Evolutionary conservation across 495 filamentous ascomycete genomes (phyloP), one percentile per base, ranked within the genome.

Genomic region (Jackrogersella multiformis): DNA sequence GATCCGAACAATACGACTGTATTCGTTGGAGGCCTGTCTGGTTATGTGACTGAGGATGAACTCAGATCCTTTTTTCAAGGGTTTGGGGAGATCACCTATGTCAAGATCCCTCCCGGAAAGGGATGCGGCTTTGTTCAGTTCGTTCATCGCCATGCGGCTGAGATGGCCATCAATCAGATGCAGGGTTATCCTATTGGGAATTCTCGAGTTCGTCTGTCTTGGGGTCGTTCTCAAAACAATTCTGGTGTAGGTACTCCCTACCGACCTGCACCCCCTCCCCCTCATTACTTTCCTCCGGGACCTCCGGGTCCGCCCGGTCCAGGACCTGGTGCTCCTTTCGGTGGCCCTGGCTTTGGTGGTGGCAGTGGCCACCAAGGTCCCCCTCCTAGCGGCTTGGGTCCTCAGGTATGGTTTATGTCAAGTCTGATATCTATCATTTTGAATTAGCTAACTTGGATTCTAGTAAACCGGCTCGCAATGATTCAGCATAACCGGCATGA

Each of bases 141-240:
- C 72, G 96, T 99, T 53, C 95, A 99, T 79, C 93, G 95, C 64
- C 95, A 99, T 79, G 95, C 95, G 15, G 95, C 95, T 18, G 95
- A 99, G 83, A 99, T 99, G 95, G 95, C 95, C 56, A 99, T 99
- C 85, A 99, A 99, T 83, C 95, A 99, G 81, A 99, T 99, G 95
- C 95, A 99, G 80, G 95, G 95, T 35, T 99, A 99, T 79, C 95
- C 95, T 36, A 99, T 99, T 71, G 95, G 95, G 51, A 99, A 99
- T 83, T 99, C 95, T 15, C 92, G 95, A 56, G 95, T 99, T 41
- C 92, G 95, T 70, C 86, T 99, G 67, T 95, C 91, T 72, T 99
- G 95, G 95, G 95, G 95, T 58, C 92, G 95, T 56, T 94, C 90
- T 44, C 95, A 99, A 86, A 99, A 99, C 86, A 99, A 99, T 82